These are phyloP conservation scores for Fusarium luffae DNA, from an alignment of 2,329 filamentous ascomycete genomes.

Conservation along the genomic window DNA sequence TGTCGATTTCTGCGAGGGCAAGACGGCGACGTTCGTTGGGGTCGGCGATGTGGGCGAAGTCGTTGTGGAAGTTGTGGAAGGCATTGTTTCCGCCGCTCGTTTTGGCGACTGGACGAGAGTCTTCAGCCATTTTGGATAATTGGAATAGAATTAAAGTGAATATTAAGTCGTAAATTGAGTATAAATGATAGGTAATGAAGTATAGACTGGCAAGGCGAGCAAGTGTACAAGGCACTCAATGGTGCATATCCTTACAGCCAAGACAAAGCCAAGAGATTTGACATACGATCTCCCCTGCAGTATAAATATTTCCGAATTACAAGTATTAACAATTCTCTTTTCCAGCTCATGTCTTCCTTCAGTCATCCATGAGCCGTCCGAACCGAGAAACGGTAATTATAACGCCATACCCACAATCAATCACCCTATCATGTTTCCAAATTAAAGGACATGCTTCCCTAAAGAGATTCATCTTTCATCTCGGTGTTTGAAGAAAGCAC, in stretches of 20 bases:
- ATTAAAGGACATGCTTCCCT: constrained; percentile 12
- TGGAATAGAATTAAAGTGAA: constrained; percentile 1
- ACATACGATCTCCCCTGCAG: neutral
- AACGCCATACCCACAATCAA: neutral
- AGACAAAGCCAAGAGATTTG: constrained; percentile 21
- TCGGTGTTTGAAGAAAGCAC: constrained; percentile 37
- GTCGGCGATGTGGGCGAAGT: constrained; percentile 73
- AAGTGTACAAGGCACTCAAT: constrained; percentile 7
- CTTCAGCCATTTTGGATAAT: constrained; percentile 27
- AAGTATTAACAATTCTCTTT: neutral
- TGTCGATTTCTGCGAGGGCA: constrained; percentile 84
- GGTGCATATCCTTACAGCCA: constrained; percentile 23
- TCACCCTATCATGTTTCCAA: constrained; percentile 4
- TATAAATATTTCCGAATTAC: constrained; percentile 20
- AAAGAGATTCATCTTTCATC: neutral
- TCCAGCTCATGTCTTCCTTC: neutral
- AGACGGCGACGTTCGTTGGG: constrained; percentile 82
- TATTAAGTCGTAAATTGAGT: neutral
- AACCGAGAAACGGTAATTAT: constrained; percentile 22
- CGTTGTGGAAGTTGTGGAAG: constrained; percentile 82
- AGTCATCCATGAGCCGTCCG: constrained; percentile 16
- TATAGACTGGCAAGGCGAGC: neutral
- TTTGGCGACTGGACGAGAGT: constrained; percentile 47
- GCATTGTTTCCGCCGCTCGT: constrained; percentile 75
- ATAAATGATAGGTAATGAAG: neutral